These are phyloP conservation scores for Penicillium soppii DNA, from an alignment of 495 filamentous ascomycete genomes.

Conservation along the genomic window DNA sequence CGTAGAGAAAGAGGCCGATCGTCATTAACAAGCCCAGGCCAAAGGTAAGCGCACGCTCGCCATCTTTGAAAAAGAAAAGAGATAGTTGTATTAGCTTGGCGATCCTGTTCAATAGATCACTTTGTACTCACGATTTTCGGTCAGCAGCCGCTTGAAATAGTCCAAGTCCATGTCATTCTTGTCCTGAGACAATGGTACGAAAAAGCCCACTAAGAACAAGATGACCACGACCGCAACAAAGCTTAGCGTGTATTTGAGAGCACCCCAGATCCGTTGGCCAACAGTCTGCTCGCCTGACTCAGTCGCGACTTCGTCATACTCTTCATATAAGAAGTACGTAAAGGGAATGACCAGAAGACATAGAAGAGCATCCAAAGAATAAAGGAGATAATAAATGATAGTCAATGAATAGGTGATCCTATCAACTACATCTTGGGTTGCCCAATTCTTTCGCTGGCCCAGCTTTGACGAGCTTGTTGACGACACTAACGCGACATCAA, in stretches of 20 bases:
- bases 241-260: slow-evolving; percentile 84
- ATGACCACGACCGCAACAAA: slow-evolving; percentile 79
- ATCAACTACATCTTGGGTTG: slow-evolving; percentile 72
- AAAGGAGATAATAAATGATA: slow-evolving; percentile 89
- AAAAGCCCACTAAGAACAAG: slow-evolving; percentile 89
- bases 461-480: slow-evolving; percentile 74
- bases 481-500: slow-evolving; percentile 92
- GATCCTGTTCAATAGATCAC: not conserved
- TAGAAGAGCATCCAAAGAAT: slow-evolving; percentile 86
- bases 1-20: slow-evolving; percentile 79
- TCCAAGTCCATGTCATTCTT: slow-evolving; percentile 72
- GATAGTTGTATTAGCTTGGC: slow-evolving; percentile 3
- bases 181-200: slow-evolving; percentile 71
- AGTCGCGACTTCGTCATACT: slow-evolving; percentile 82
- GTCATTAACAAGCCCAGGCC: slow-evolving; percentile 80
- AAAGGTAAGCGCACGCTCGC: slow-evolving; percentile 90
- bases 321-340: slow-evolving; percentile 97
- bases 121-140: slow-evolving; percentile 68
- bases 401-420: slow-evolving; percentile 75
- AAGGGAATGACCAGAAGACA: slow-evolving; percentile 92
- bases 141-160: slow-evolving; percentile 82
- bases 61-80: slow-evolving; percentile 48
- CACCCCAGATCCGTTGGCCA: slow-evolving; percentile 69
- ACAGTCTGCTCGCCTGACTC: slow-evolving; percentile 73
- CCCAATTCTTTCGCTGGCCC: slow-evolving; percentile 92